Evolutionary conservation across 2,329 filamentous ascomycete species (phyloP).

Genomic region (Trichoderma atrobrunneum): DNA sequence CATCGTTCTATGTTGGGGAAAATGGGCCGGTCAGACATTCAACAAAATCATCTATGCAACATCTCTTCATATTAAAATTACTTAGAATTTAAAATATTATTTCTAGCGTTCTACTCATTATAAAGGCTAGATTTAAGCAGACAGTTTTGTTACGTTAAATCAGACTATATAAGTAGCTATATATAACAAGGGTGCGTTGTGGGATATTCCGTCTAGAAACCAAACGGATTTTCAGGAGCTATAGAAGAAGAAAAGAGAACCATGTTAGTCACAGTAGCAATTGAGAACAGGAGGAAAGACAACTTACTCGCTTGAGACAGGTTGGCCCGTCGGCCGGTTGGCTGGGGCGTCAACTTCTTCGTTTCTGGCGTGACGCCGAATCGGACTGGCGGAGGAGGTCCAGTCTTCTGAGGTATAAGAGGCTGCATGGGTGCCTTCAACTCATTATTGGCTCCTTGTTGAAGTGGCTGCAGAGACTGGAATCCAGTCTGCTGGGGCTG

Average conservation of each 20-base stretch:
- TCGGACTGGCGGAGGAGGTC: conserved; percentile 77
- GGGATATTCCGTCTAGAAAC: conserved; percentile 38
- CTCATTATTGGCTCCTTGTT: conserved; percentile 47
- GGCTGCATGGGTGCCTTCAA: conserved; percentile 46
- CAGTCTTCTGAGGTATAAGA: conserved; percentile 48
- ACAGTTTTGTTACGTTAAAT: conserved; percentile 9
- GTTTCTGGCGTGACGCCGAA: conserved; percentile 75
- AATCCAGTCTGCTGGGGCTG: conserved; percentile 60
- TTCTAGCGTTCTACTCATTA: conserved; percentile 16
- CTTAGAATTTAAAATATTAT: neutral
- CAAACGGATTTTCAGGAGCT: conserved; percentile 56
- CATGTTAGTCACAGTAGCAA: neutral
- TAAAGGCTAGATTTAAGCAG: conserved; percentile 8
- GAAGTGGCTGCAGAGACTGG: conserved; percentile 41
- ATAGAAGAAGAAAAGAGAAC: neutral
- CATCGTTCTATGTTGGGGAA: neutral
- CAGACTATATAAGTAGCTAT: conserved; percentile 10
- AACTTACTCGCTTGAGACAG: conserved; percentile 93
- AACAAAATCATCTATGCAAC: neutral
- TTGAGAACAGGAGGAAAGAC: neutral
- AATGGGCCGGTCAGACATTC: neutral
- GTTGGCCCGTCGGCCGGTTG: conserved; percentile 87
- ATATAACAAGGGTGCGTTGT: conserved; percentile 1
- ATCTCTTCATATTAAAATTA: conserved; percentile 17
- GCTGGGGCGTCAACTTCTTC: conserved; percentile 78